A percentile compares a stretch with the other conserved stretches of the same genome.
Conservation (phyloP, 768 basidiomycete genomes). For the Collybiopsis confluens region DNA sequence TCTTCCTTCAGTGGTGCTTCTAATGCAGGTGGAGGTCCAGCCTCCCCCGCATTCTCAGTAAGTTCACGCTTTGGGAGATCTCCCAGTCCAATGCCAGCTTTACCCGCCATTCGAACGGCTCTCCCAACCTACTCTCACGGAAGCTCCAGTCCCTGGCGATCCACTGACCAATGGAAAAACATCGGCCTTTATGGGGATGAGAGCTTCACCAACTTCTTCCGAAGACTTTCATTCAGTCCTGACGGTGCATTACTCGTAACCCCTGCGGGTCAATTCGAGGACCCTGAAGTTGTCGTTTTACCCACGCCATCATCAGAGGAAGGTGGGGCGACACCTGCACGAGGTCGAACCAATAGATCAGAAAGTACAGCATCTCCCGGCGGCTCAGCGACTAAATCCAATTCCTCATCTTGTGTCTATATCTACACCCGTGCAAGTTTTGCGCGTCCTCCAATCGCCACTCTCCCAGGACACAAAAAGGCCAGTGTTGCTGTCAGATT, state of each 20-base stretch:
- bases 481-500: slow-evolving; percentile 92
- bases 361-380: slow-evolving; percentile 25
- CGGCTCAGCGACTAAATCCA: not conserved
- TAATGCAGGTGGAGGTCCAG: slow-evolving; percentile 61
- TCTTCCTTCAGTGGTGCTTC: slow-evolving; percentile 69
- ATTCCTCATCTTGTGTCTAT: slow-evolving; percentile 64
- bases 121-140: slow-evolving; percentile 39
- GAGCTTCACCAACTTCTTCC: slow-evolving; percentile 92
- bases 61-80: slow-evolving; percentile 67
- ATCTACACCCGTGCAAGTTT: slow-evolving; percentile 97
- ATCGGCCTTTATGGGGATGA: slow-evolving; percentile 82
- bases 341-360: slow-evolving; percentile 53
- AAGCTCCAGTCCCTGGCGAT: slow-evolving; percentile 7
- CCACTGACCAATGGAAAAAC: slow-evolving; percentile 9
- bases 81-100: slow-evolving; percentile 86
- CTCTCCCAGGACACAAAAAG: slow-evolving; percentile 94
- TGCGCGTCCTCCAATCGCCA: slow-evolving; percentile 87
- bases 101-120: slow-evolving; percentile 83
- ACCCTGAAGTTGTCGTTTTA: slow-evolving; percentile 64
- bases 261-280: slow-evolving; percentile 96
- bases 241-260: slow-evolving; percentile 93
- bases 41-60: slow-evolving; percentile 40
- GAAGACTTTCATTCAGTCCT: slow-evolving; percentile 89
- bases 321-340: slow-evolving; percentile 36
- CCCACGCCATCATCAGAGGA: slow-evolving; percentile 25